Evolutionary conservation across 2,329 filamentous ascomycete genomes (phyloP).

Genomic region (Zelopaecilomyces penicillatus): DNA sequence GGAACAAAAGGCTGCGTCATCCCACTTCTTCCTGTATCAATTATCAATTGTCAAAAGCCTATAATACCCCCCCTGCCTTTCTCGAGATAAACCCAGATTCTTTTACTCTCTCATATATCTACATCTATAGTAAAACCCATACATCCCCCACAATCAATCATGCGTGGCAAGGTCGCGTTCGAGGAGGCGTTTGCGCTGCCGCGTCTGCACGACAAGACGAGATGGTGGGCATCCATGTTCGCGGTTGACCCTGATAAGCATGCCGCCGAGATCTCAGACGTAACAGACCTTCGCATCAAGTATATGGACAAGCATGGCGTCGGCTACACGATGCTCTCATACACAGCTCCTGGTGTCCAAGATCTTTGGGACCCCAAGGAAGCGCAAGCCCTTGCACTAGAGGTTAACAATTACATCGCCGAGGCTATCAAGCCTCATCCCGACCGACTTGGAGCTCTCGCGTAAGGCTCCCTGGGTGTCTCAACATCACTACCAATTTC

Average conservation of each 20-base stretch:
- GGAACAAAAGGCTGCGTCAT: too few relatives aligned
- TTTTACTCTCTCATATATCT: too few relatives aligned
- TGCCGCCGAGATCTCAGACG: conserved; percentile 41
- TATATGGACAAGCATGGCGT: conserved; percentile 39
- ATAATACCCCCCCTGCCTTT: too few relatives aligned
- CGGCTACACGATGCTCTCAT: conserved; percentile 39
- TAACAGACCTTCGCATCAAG: conserved; percentile 32
- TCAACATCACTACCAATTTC: not conserved
- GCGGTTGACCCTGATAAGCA: conserved; percentile 51
- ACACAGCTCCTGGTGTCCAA: conserved; percentile 41
- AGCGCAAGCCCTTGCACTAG: conserved; percentile 32
- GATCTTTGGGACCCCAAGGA: conserved; percentile 33
- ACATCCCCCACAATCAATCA: conserved; percentile 17
- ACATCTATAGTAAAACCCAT: not conserved
- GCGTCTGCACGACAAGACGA: conserved; percentile 47
- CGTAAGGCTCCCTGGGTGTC: conserved; percentile 17
- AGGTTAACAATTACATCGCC: conserved; percentile 35
- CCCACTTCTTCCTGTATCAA: too few relatives aligned
- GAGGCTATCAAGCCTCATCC: conserved; percentile 28
- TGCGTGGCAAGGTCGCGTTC: conserved; percentile 53
- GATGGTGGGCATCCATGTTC: conserved; percentile 54
- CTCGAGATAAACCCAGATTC: too few relatives aligned
- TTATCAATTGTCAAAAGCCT: too few relatives aligned
- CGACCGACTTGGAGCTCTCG: conserved; percentile 39
- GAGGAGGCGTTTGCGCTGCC: conserved; percentile 56